Base-by-base conservation (phyloP, 139 green algal genomes). In the Picochlorum sp. region DNA sequence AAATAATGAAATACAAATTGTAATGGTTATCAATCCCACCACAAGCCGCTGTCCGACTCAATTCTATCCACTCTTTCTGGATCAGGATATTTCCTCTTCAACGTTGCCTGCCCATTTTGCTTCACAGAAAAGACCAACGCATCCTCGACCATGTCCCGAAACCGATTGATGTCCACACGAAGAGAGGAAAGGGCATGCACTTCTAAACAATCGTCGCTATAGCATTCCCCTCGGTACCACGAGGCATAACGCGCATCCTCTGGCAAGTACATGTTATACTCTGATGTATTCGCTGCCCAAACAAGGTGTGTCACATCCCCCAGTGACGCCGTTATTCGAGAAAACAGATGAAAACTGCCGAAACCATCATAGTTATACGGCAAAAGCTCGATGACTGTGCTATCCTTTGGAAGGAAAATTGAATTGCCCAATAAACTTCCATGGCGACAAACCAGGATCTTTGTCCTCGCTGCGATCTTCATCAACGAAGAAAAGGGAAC, bases 281-380 rank as follows among this genome's bases (percentile, higher is more conserved):
- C 75, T 2, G 33, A 51, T 5, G 5, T 13, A 47, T 20, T 35
- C 9, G 81, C 69, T 10, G 76, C 64, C 85, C 85, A 92, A 5
- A 80, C 85, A 73, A 86, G 84, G 60, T 94, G 85, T 67, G 88
- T 81, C 9, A 92, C 36, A 63, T 78, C 60, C 4, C 80, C 80
- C 2, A 58, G 25, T 4, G 31, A 61, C 30, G 68, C 64, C 8
- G 84, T 93, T 12, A 89, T 69, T 69, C 90, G 90, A 54, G 59
- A 32, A 59, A 91, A 92, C 22, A 90, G 53, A 49, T 77, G 55
- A 43, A 50, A 74, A 31, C 89, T 72, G 36, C 68, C 71, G 6
- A 64, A 61, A 79, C 79, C 90, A 40, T 94, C 74, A 80, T 84
- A 94, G 56, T 92, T 92, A 76, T 87, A 90, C 0, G 85, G 82